These are phyloP conservation scores for Fusarium lyarnte DNA, from an alignment of 2,329 filamentous ascomycete species.

Conservation along the genomic window DNA sequence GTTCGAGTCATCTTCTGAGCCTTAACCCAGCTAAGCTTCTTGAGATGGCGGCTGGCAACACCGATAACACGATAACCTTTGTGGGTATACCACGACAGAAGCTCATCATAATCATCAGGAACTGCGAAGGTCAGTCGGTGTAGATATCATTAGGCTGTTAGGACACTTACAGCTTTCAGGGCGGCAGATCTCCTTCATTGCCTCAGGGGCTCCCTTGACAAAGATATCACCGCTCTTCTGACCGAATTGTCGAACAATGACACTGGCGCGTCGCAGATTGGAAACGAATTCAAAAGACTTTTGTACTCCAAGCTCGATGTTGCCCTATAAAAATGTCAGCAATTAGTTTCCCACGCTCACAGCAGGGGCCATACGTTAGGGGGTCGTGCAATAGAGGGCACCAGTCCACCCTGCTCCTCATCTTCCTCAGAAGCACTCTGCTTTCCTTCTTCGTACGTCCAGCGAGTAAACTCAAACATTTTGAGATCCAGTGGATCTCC, in stretches of 20 bases:
- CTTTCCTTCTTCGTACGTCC: conserved; percentile 90
- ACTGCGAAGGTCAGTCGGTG: conserved; percentile 58
- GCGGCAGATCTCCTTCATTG: conserved; percentile 92
- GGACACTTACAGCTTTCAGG: conserved; percentile 75
- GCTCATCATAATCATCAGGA: conserved; percentile 87
- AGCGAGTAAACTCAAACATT: conserved; percentile 97
- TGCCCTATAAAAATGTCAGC: conserved; percentile 48
- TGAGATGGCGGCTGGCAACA: conserved; percentile 88
- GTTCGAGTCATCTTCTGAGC: conserved; percentile 91
- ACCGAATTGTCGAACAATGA: conserved; percentile 89
- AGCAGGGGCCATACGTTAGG: conserved; percentile 65
- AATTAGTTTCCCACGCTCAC: too few species aligned
- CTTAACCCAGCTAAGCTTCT: conserved; percentile 91
- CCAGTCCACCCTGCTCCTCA: conserved; percentile 78
- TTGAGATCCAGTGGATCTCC: conserved; percentile 96
- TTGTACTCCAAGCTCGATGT: conserved; percentile 87
- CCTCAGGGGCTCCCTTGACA: conserved; percentile 96
- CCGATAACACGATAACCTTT: conserved; percentile 96
- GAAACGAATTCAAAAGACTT: conserved; percentile 96
- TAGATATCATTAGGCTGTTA: background rate
- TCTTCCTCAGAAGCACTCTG: conserved; percentile 73
- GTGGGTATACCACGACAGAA: conserved; percentile 91
- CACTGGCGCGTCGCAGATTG: conserved; percentile 89
- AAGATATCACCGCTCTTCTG: conserved; percentile 86
- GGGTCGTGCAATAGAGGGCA: conserved; percentile 89